Conservation (phyloP, 2,329 filamentous ascomycete species). For the Chaetomium sp. region DNA sequence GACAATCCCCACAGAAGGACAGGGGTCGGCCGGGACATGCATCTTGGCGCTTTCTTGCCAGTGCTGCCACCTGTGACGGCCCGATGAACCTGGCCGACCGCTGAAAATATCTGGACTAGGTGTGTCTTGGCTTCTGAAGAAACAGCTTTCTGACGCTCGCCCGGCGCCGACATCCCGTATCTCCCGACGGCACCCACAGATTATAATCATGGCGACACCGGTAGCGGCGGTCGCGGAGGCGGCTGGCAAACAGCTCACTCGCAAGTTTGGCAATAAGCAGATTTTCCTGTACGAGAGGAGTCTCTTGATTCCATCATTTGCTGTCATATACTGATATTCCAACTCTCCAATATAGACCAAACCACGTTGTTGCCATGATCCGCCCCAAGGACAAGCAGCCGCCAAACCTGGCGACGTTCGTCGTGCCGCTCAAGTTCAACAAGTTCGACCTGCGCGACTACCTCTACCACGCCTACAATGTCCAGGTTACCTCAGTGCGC, state of each 20-base stretch:
- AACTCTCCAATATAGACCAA: constrained; percentile 60
- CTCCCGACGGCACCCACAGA: neutral
- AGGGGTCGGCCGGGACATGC: neutral
- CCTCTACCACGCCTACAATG: constrained; percentile 80
- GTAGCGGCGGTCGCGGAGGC: constrained; percentile 40
- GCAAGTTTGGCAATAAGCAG: constrained; percentile 51
- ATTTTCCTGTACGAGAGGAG: constrained; percentile 54
- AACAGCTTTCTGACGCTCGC: constrained; percentile 17
- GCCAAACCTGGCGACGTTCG: constrained; percentile 83
- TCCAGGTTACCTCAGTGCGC: constrained; percentile 72
- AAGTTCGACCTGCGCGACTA: constrained; percentile 98
- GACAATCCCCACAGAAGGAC: neutral
- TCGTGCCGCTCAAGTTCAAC: constrained; percentile 87
- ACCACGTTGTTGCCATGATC: constrained; percentile 78
- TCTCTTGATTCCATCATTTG: neutral
- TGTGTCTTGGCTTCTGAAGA: neutral
- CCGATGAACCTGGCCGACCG: constrained; percentile 21
- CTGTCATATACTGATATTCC: constrained; percentile 3
- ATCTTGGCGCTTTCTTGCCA: neutral
- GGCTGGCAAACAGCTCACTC: constrained; percentile 44
- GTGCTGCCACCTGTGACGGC: constrained; percentile 28
- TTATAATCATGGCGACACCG: constrained; percentile 32
- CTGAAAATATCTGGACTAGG: constrained; percentile 33
- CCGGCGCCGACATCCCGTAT: constrained; percentile 6
- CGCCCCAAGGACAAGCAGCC: constrained; percentile 69